phyloP scores from a whole-genome alignment of 2,329 filamentous ascomycete species.

The Atkinsonella hypoxylon region DNA sequence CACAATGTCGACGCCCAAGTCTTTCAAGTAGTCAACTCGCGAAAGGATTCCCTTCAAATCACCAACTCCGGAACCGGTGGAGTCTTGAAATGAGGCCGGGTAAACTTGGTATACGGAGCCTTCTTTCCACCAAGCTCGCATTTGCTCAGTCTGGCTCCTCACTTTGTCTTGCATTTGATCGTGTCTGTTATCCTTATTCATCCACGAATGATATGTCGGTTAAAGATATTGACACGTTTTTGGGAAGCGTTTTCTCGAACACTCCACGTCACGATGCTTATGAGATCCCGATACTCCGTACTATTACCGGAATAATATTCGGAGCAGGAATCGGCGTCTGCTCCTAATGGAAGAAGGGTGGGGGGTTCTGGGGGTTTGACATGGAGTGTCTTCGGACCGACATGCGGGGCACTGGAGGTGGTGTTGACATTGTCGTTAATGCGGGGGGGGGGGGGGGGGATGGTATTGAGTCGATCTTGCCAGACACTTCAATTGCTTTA shows the following conservation, averaged over 20 bases:
- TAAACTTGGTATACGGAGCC: conserved; percentile 50
- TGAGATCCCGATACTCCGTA: background rate
- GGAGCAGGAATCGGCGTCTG: background rate
- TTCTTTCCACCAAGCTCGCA: conserved; percentile 45
- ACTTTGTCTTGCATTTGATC: conserved; percentile 9
- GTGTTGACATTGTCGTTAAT: background rate
- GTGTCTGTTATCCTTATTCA: background rate
- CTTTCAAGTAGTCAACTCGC: conserved; percentile 41
- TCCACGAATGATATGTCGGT: background rate
- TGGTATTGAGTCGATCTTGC: too few relatives aligned
- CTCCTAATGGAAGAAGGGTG: background rate
- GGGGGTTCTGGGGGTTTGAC: too few relatives aligned
- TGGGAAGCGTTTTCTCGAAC: background rate
- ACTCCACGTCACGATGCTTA: background rate
- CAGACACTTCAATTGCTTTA: too few relatives aligned
- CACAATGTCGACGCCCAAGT: conserved; percentile 45
- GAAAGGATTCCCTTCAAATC: conserved; percentile 47
- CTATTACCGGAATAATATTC: background rate
- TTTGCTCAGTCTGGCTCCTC: conserved; percentile 13
- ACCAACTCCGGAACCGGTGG: conserved; percentile 41
- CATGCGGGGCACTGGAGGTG: background rate
- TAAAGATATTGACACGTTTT: background rate
- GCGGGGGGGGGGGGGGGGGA: too few relatives aligned
- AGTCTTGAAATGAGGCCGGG: conserved; percentile 49
- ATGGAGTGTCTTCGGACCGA: background rate